Evolutionary conservation across 305 asterid species (phyloP), one percentile per base, ranked within the genome.

Genomic region (Fraxinus angustifolia): DNA sequence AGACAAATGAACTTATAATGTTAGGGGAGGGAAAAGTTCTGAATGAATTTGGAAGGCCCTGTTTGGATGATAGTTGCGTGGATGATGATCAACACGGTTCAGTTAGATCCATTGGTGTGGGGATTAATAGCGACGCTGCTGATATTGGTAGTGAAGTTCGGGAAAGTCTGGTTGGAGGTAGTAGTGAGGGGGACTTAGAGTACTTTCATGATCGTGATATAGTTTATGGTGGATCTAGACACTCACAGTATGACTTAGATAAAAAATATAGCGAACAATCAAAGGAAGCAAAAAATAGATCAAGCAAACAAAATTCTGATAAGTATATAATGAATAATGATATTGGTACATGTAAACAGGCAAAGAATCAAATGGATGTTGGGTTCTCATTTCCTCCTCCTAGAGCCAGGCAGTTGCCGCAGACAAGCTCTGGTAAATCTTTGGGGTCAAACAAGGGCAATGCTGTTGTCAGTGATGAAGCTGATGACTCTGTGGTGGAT

Each of bases 51-150:
- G 93, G 92, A 85, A 91, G 94, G 88, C 83, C 88, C 53, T 89
- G 77, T 23, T 80, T 88, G 26, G 98, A 90, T 81, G 97, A 92
- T 86, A 82, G 87, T 42, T 89, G 90, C 84, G 67, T 88, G 89
- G 98, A 94, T 81, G 98, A 96, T 77, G 97, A 94, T 88, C 97
- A 91, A 76, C 98, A 96, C 14, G 95, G 97, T 82, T 96, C 99
- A 8, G 98, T 96, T 81, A 88, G 99, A 87, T 96, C 99, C n/a
- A 96, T 96, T 86, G 99, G 99, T 28, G 99, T 96, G 17, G 98
- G 99, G 78, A 93, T 96, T 83, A 94, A 90, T 85, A 93, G 97
- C 80, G 98, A 96, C 85, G 94, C 89, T 80, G 99, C 99, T 78
- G 97, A 93, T 73, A 83, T 93, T 45, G 98, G 98, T 81, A 93